Percentiles rank a stretch among this genome's conserved stretches.
Conservation (phyloP, 805 yeast genomes). For the Wickerhamiella nectarea region DNA sequence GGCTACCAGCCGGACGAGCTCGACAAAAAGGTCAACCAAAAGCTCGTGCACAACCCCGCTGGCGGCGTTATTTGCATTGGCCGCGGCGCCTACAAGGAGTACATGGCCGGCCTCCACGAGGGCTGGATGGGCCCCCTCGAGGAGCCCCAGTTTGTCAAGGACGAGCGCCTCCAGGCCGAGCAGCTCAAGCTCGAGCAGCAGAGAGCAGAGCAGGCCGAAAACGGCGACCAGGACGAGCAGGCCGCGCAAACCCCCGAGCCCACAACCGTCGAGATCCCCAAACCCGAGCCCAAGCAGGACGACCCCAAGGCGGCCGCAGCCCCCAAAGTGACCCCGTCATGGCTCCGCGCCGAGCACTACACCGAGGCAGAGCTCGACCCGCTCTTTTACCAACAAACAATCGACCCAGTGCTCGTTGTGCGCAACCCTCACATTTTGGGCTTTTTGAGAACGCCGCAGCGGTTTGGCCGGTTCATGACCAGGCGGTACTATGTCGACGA, state of each 20-base stretch:
- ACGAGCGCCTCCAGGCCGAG: slow-evolving; percentile 8
- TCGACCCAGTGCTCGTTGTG: slow-evolving; percentile 57
- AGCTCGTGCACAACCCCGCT: slow-evolving; percentile 31
- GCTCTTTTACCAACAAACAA: slow-evolving; percentile 35
- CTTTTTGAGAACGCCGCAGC: slow-evolving; percentile 56
- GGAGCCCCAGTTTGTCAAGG: slow-evolving; percentile 28
- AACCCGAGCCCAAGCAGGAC: slow-evolving; percentile 15
- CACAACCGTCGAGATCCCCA: slow-evolving; percentile 10
- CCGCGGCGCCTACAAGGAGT: slow-evolving; percentile 92
- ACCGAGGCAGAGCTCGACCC: slow-evolving; percentile 41
- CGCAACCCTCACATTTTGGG: slow-evolving; percentile 72
- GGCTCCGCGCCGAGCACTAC: slow-evolving; percentile 47
- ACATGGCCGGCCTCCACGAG: slow-evolving; percentile 79
- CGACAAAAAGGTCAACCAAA: slow-evolving; percentile 22
- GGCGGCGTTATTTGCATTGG: slow-evolving; percentile 92
- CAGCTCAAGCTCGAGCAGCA: slow-evolving; percentile 11
- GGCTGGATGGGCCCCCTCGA: slow-evolving; percentile 87
- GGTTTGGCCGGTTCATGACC: slow-evolving; percentile 67
- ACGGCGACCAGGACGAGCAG: neutral
- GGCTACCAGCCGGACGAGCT: slow-evolving; percentile 20
- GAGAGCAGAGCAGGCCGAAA: neutral
- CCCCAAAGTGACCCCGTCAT: slow-evolving; percentile 32
- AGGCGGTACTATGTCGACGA: slow-evolving; percentile 58
- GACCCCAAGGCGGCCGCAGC: slow-evolving; percentile 36
- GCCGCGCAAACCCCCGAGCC: neutral